Conservation (phyloP, 495 filamentous ascomycete genomes). For the Stereocaulon alpinum region DNA sequence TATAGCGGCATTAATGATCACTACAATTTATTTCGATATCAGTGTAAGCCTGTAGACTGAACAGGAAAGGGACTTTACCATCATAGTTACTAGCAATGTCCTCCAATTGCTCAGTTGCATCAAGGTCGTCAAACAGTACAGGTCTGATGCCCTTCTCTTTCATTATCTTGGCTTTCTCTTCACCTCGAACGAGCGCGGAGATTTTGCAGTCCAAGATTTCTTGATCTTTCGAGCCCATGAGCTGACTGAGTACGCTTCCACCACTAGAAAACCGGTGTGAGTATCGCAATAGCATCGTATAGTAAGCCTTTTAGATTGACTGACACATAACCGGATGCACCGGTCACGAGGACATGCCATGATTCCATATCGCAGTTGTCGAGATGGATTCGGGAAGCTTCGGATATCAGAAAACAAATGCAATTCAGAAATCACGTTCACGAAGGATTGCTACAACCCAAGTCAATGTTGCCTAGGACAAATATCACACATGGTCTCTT, state of each 20-base stretch:
- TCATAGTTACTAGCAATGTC: slow-evolving; percentile 9
- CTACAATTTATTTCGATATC: neutral
- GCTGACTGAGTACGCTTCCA: neutral
- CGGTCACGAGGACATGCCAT: too few relatives aligned
- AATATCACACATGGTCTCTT: too few relatives aligned
- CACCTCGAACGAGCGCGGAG: slow-evolving; percentile 9
- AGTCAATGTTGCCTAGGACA: too few relatives aligned
- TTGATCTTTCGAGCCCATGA: neutral
- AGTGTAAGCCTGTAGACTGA: neutral
- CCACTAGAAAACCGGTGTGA: neutral
- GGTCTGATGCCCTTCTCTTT: slow-evolving; percentile 2
- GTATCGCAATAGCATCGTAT: too few relatives aligned
- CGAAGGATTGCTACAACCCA: too few relatives aligned
- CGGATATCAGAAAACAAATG: too few relatives aligned
- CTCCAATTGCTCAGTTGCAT: slow-evolving; percentile 4
- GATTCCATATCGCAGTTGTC: too few relatives aligned
- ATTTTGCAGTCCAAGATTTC: neutral
- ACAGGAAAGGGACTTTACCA: neutral
- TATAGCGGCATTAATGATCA: slow-evolving; percentile 3
- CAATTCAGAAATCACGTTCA: too few relatives aligned
- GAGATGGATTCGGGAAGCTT: too few relatives aligned
- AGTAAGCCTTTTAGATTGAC: too few relatives aligned
- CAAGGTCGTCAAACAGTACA: slow-evolving; percentile 6
- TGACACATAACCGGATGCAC: too few relatives aligned
- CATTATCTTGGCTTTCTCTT: slow-evolving; percentile 5